A percentile compares a stretch with the other conserved stretches of the same genome.
phyloP scores from a whole-genome alignment of 805 yeast genomes.

The Candida sonorensis region DNA sequence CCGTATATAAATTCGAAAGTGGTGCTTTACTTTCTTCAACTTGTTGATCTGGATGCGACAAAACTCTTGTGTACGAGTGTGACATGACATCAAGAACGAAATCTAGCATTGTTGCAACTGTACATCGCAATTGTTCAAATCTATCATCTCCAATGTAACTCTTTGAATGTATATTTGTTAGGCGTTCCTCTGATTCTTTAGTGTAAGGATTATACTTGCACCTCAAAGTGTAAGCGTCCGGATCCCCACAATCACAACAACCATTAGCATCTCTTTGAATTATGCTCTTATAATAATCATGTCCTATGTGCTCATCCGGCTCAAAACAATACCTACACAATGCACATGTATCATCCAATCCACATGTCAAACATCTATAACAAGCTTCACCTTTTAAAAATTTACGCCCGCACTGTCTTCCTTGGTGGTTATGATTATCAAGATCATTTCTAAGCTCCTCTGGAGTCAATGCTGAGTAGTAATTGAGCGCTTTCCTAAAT shows the following conservation, averaged over 20 bases:
- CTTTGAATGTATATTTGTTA: too few relatives aligned
- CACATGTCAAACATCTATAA: slow-evolving; percentile 69
- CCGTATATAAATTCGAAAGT: slow-evolving; percentile 23
- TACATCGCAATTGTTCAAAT: too few relatives aligned
- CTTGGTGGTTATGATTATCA: slow-evolving; percentile 38
- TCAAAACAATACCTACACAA: slow-evolving; percentile 73
- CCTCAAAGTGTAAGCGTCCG: slow-evolving; percentile 90
- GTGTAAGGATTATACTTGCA: too few relatives aligned
- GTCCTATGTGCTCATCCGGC: slow-evolving; percentile 63
- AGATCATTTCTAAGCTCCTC: slow-evolving; percentile 17
- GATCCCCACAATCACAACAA: slow-evolving; percentile 85
- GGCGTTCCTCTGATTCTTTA: too few relatives aligned
- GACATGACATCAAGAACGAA: slow-evolving; percentile 56
- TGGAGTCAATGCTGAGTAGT: slow-evolving; percentile 7
- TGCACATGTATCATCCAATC: slow-evolving; percentile 78
- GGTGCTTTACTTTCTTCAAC: too few relatives aligned
- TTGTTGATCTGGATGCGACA: too few relatives aligned
- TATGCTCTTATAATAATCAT: slow-evolving; percentile 58
- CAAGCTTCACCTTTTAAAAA: slow-evolving; percentile 78
- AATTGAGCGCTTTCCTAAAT: slow-evolving; percentile 33
- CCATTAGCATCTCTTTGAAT: slow-evolving; percentile 66
- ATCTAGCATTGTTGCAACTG: slow-evolving; percentile 46
- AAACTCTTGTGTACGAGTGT: slow-evolving; percentile 35
- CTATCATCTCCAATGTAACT: too few relatives aligned
- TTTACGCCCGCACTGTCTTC: slow-evolving; percentile 67